These are phyloP conservation scores for Podospora didyma DNA, from an alignment of 495 filamentous ascomycete species.

Conservation along the genomic window DNA sequence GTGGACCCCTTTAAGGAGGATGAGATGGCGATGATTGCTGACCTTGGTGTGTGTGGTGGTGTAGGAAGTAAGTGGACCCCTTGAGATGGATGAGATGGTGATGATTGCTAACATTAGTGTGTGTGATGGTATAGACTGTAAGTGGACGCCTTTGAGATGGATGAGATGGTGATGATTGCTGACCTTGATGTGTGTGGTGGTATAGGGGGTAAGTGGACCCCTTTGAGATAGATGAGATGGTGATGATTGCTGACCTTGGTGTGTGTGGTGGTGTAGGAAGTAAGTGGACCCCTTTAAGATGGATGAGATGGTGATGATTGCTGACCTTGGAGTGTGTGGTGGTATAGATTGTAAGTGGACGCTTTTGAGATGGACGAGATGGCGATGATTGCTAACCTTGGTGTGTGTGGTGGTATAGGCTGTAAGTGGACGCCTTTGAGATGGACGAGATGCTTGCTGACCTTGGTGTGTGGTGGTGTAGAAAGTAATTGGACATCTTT, in stretches of 20 bases:
- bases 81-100: constrained; percentile 2
- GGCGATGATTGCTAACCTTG: not conserved
- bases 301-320: not conserved
- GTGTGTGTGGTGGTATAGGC: not conserved
- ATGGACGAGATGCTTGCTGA: not conserved
- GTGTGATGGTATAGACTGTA: constrained; percentile 1
- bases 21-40: constrained; percentile 1
- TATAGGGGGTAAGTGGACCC: not conserved
- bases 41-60: constrained; percentile 4
- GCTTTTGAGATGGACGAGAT: not conserved
- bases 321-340: not conserved
- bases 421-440: not conserved
- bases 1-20: not conserved
- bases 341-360: not conserved
- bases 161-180: not conserved
- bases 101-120: constrained; percentile 3
- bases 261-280: not conserved
- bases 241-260: not conserved
- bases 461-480: not conserved
- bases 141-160: not conserved
- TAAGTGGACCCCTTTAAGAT: not conserved
- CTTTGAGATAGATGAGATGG: not conserved
- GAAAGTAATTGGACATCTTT: not conserved
- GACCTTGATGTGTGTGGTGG: not conserved
- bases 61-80: not conserved